Conservation (phyloP, 2,329 filamentous ascomycete species). For the Aspergillus pseudoviridinutans region DNA sequence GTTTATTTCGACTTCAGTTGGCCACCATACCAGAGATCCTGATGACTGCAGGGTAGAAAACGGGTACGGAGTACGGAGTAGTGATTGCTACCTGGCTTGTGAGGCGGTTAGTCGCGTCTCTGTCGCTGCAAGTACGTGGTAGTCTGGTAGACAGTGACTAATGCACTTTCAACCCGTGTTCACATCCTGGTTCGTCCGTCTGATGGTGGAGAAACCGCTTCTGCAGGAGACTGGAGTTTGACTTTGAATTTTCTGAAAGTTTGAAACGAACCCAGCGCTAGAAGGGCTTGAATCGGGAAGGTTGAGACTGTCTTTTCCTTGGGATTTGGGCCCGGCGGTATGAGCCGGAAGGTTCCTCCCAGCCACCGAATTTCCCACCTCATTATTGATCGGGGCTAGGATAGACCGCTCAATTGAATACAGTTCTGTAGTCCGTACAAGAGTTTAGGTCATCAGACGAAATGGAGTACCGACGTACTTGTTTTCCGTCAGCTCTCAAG, state of each 20-base stretch:
- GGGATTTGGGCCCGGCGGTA: neutral
- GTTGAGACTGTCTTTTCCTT: conserved; percentile 1
- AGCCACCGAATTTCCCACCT: conserved; percentile 9
- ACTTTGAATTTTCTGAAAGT: neutral
- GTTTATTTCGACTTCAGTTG: neutral
- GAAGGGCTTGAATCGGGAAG: conserved; percentile 3
- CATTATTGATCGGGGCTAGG: conserved; percentile 2
- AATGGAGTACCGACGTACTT: too few species aligned
- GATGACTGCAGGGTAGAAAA: conserved; percentile 3
- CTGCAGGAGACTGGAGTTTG: conserved; percentile 17
- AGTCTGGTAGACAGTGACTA: conserved; percentile 7
- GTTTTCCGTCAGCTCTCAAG: neutral
- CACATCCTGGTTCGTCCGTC: conserved; percentile 8
- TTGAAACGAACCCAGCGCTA: neutral
- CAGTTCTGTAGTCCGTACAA: neutral
- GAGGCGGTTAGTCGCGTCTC: neutral
- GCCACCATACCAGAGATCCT: neutral
- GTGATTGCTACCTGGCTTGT: neutral
- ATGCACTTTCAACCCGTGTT: conserved; percentile 19
- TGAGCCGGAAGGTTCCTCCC: conserved; percentile 2
- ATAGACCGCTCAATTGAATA: neutral
- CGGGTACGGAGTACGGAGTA: neutral
- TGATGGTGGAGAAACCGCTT: conserved; percentile 14
- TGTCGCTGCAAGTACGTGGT: neutral
- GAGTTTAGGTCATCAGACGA: neutral